Evolutionary conservation across 2,329 filamentous ascomycete genomes (phyloP), one percentile per base, ranked within the genome.

Genomic region (Catunica adiposa): DNA sequence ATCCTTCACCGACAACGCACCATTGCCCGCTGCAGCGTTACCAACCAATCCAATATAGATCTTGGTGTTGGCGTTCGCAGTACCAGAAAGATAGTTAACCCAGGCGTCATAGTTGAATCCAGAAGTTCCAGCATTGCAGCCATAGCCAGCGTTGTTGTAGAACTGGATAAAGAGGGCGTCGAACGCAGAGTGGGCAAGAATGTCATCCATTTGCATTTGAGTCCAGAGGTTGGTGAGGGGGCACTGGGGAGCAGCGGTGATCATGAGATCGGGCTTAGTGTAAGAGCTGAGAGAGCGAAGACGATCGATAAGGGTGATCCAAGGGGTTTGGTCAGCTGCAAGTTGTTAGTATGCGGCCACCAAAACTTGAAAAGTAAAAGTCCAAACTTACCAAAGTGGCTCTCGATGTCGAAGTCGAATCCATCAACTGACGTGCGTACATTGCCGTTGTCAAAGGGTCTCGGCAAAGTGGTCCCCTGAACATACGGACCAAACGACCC

Each of bases 161-260:
- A 74, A 75, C 64, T 74, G 72, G 53, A 75, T 63, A 62, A 71
- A 73, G 42, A 72, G 63, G 14, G 68, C 66, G 25, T 71, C 69
- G 59, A 75, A 70, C 47, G 67, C 62, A 44, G 68, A 65, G 54
- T 68, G 62, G 9, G 68, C 64, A 40, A 74, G 69, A 59, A 72
- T 62, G 4, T 66, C 63, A 54, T 66, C 63, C 63, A 71, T 65
- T 54, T 65, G 61, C 63, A 71, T 64, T 53, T 65, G 61, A 53
- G 66, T 67, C 50, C 60, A 65, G 1, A 48, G 7, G 3, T 58
- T 15, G 7, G 56, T 51, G 29, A 64, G 64, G 22, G 67, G 67
- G 61, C 73, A 75, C 60, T 75, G 69, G 22, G 73, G 73, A 26
- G 71, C 70, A 56, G 65, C 71, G 4, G 71, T 70, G 51, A 76